phyloP scores from a whole-genome alignment of 139 green algal genomes.

The Closterium sp. region DNA sequence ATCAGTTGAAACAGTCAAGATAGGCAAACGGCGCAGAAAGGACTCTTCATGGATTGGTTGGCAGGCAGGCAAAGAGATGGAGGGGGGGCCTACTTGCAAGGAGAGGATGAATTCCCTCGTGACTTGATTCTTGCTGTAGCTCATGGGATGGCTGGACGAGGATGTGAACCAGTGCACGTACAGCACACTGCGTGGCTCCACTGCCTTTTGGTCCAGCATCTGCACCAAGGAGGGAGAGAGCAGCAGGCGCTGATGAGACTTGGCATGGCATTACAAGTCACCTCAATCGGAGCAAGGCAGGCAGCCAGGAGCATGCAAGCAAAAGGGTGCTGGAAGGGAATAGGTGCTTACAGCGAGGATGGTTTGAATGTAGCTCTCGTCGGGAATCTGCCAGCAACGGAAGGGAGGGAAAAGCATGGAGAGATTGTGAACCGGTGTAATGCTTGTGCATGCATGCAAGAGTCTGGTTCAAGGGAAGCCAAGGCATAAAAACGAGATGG shows the following conservation, averaged over 20 bases:
- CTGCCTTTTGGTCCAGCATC: constrained; percentile 13
- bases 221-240: not conserved
- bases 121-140: not conserved
- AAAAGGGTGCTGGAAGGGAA: too few relatives aligned
- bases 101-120: not conserved
- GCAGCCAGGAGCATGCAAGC: not conserved
- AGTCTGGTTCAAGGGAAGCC: not conserved
- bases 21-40: not conserved
- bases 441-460: too few relatives aligned
- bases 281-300: not conserved
- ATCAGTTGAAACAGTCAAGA: not conserved
- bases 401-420: not conserved
- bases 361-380: constrained; percentile 45
- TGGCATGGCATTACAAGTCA: not conserved
- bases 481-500: not conserved
- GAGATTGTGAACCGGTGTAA: too few relatives aligned
- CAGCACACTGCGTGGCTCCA: constrained; percentile 16
- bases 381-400: constrained; percentile 12
- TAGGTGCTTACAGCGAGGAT: constrained; percentile 17
- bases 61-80: not conserved
- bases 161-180: constrained; percentile 34
- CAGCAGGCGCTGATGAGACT: not conserved
- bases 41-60: not conserved
- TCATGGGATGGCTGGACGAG: constrained; percentile 23
- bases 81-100: not conserved